Conservation (phyloP, 2,329 filamentous ascomycete species). For the Alternaria solani region DNA sequence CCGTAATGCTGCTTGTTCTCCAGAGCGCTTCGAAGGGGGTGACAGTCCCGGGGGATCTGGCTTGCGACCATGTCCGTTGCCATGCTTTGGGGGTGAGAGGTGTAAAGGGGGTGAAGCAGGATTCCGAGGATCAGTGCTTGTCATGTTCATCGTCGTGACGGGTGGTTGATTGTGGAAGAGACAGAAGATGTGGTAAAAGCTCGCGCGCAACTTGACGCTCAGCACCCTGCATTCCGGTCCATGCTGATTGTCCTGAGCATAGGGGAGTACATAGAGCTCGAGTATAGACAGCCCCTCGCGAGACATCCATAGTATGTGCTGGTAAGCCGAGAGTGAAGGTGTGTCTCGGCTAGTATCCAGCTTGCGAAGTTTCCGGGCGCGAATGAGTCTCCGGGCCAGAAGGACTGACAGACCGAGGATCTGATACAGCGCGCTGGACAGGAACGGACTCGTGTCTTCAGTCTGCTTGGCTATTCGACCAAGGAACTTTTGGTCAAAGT, state of each 20-base stretch:
- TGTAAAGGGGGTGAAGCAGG: conserved; percentile 35
- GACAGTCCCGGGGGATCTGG: conserved; percentile 36
- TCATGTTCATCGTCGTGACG: conserved; percentile 58
- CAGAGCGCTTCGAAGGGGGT: conserved; percentile 43
- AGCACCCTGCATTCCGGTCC: conserved; percentile 83
- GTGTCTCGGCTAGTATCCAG: conserved; percentile 81
- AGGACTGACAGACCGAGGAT: conserved; percentile 90
- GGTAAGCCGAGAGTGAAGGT: conserved; percentile 81
- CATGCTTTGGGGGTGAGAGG: conserved; percentile 28
- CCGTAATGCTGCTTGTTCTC: conserved; percentile 53
- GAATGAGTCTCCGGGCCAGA: conserved; percentile 82
- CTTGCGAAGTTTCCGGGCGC: conserved; percentile 81
- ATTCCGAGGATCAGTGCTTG: conserved; percentile 39
- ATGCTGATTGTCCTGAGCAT: conserved; percentile 74
- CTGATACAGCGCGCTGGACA: conserved; percentile 86
- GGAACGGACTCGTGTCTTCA: conserved; percentile 76
- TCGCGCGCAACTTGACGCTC: conserved; percentile 88
- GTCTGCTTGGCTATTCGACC: conserved; percentile 85
- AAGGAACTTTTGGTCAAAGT: conserved; percentile 97
- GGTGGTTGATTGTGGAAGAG: conserved; percentile 92
- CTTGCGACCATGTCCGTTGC: conserved; percentile 38
- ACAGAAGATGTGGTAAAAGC: conserved; percentile 96
- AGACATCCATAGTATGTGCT: conserved; percentile 94
- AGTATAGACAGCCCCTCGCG: conserved; percentile 89
- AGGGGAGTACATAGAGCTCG: conserved; percentile 83